A percentile compares a stretch with the other conserved stretches of the same genome.
Evolutionary conservation across 768 basidiomycete species (phyloP).

Genomic region (Boletus reticulatus): DNA sequence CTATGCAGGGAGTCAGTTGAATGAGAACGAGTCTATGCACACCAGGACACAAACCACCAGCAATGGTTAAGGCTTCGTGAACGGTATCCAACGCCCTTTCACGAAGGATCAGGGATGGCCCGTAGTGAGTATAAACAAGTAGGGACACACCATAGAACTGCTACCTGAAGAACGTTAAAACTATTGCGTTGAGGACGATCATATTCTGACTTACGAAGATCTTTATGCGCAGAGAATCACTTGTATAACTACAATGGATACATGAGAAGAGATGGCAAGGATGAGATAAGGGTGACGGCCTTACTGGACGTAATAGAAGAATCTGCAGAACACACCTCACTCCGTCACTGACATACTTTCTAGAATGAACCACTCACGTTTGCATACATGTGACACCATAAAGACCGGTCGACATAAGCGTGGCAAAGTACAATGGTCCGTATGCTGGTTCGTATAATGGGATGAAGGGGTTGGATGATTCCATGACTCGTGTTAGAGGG

Average conservation of each 20-base stretch:
- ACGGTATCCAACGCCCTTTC: constrained; percentile 10
- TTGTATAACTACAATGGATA: not conserved
- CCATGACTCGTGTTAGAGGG: no score
- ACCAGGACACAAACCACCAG: constrained; percentile 5
- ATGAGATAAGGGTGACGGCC: not conserved
- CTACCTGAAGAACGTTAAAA: not conserved
- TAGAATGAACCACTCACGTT: not conserved
- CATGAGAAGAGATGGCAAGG: not conserved
- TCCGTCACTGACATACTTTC: not conserved
- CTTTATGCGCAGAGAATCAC: not conserved
- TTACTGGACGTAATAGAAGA: not conserved
- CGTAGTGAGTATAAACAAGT: not conserved
- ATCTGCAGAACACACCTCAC: not conserved
- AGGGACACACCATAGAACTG: constrained; percentile 3
- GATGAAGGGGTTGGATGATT: no score
- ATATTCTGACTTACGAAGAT: not conserved
- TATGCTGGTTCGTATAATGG: not conserved
- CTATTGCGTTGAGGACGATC: no score
- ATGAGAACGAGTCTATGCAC: not conserved
- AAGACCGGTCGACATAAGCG: not conserved
- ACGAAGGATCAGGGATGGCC: not conserved
- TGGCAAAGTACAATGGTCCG: not conserved
- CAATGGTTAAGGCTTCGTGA: constrained; percentile 9
- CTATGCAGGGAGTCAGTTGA: not conserved
- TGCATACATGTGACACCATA: not conserved